Evolutionary conservation across 371 early-diverging fungal genomes (phyloP).

Genomic region (Actinomortierella ambigua): DNA sequence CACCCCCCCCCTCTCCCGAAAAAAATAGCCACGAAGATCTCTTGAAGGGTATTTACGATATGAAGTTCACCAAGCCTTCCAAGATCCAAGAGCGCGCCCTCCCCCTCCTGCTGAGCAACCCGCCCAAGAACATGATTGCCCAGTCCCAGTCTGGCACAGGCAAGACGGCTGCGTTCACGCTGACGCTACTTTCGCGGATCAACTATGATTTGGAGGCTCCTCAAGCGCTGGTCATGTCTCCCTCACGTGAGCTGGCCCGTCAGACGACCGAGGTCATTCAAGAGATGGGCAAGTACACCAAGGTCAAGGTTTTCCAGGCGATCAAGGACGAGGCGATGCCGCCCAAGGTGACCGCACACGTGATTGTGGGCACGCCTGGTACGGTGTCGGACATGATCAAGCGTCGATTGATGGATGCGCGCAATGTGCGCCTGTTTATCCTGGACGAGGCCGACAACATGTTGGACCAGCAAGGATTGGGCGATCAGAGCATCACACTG

Average conservation of each 20-base stretch:
- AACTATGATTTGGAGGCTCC: slow-evolving; percentile 55
- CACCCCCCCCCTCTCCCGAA: too few relatives aligned
- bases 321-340: slow-evolving; percentile 77
- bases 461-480: slow-evolving; percentile 88
- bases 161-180: slow-evolving; percentile 97
- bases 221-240: slow-evolving; percentile 93
- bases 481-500: slow-evolving; percentile 83
- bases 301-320: slow-evolving; percentile 64
- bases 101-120: slow-evolving; percentile 81
- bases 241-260: slow-evolving; percentile 96
- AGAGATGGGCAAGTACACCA: slow-evolving; percentile 88
- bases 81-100: slow-evolving; percentile 97
- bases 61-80: slow-evolving; percentile 92
- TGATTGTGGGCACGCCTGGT: slow-evolving; percentile 97
- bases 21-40: slow-evolving; percentile 65
- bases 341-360: slow-evolving; percentile 70
- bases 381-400: slow-evolving; percentile 79
- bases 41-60: slow-evolving; percentile 91
- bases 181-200: slow-evolving; percentile 86
- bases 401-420: slow-evolving; percentile 60
- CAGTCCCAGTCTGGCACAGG: slow-evolving; percentile 93
- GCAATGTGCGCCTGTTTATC: slow-evolving; percentile 75
- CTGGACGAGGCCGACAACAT: slow-evolving; percentile 97
- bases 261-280: slow-evolving; percentile 94
- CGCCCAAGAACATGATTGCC: slow-evolving; percentile 84